Conservation (phyloP, 441 rosid species). For the Gossypium davidsonii region DNA sequence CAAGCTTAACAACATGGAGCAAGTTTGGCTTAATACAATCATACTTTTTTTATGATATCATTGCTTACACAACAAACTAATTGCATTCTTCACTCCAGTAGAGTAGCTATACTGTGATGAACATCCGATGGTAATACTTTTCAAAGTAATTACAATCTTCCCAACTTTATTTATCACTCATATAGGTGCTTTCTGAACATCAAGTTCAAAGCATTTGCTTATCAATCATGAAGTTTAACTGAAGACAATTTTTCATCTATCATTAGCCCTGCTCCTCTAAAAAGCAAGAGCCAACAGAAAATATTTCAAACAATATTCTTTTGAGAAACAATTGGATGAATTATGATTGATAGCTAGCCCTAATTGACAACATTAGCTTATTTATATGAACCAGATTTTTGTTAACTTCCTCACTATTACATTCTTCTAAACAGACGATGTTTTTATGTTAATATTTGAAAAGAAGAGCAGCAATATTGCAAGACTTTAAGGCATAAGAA, state of each 20-base stretch:
- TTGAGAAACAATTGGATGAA: conserved; percentile 3
- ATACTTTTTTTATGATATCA: neutral
- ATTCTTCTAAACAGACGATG: neutral
- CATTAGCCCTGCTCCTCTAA: neutral
- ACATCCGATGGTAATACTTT: neutral
- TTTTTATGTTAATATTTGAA: conserved; percentile 3
- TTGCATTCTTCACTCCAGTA: neutral
- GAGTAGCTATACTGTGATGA: neutral
- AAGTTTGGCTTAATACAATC: neutral
- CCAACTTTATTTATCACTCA: neutral
- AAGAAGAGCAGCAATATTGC: conserved; percentile 13
- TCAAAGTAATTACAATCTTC: neutral
- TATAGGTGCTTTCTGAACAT: neutral
- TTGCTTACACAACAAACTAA: neutral
- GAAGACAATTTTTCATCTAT: neutral
- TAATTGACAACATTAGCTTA: neutral
- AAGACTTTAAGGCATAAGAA: conserved; percentile 9
- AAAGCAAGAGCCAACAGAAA: neutral
- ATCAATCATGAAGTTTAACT: neutral
- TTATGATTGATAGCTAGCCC: neutral
- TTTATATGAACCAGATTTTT: neutral
- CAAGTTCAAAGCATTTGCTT: neutral
- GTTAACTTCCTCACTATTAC: neutral
- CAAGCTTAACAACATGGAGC: neutral
- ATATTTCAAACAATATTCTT: neutral